phyloP scores from a whole-genome alignment of 1,284 basidiomycete genomes.

The Ceratobasidium sp. region DNA sequence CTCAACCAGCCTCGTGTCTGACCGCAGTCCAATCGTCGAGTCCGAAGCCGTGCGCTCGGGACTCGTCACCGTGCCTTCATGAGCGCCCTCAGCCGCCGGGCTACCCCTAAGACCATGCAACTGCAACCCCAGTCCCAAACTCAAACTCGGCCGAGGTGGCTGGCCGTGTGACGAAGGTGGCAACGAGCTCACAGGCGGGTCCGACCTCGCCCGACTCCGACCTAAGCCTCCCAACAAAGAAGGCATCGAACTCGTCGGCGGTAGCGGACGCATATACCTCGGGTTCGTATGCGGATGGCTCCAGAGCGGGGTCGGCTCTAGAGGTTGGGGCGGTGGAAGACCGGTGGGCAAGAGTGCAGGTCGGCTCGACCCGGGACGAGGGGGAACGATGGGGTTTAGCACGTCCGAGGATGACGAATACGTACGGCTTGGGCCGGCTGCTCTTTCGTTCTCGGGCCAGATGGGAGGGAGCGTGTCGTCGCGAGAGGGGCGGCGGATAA shows the following conservation, averaged over 20 bases:
- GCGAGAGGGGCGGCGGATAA: neutral
- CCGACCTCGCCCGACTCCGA: conserved; percentile 32
- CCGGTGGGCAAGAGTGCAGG: conserved; percentile 32
- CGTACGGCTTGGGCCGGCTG: neutral
- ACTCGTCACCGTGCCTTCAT: neutral
- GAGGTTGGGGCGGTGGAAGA: conserved; percentile 36
- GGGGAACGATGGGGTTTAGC: neutral
- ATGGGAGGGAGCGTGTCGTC: conserved; percentile 40
- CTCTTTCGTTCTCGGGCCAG: conserved; percentile 33
- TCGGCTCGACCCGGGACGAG: neutral
- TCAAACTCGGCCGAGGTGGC: neutral
- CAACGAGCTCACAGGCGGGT: conserved; percentile 20
- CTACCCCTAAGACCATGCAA: conserved; percentile 7
- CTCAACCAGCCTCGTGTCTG: conserved; percentile 2
- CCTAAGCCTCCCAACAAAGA: conserved; percentile 19
- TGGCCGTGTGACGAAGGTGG: neutral
- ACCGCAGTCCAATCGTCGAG: neutral
- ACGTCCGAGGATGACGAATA: neutral
- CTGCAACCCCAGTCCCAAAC: conserved; percentile 14
- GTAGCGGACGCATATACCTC: conserved; percentile 42
- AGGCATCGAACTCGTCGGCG: conserved; percentile 8
- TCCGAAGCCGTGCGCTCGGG: conserved; percentile 28
- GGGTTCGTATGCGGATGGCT: conserved; percentile 43
- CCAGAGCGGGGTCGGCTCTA: conserved; percentile 37
- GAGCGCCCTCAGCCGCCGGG: neutral